Conservation (phyloP, 495 filamentous ascomycete genomes). For the Filosporella fistucella region DNA sequence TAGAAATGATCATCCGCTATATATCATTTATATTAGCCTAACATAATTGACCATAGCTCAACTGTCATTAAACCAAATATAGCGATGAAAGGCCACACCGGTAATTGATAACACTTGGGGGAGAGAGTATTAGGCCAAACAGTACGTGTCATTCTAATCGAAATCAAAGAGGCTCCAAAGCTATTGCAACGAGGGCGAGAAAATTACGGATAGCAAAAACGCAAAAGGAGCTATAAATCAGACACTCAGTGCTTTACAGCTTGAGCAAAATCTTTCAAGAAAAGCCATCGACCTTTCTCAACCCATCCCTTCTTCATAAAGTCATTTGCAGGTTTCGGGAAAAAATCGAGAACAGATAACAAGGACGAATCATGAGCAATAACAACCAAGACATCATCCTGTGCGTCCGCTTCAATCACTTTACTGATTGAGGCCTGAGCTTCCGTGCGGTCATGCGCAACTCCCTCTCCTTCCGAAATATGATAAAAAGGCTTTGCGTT, state of each 20-base stretch:
- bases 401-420: constrained; percentile 39
- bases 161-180: too few relatives aligned
- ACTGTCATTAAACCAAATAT: too few relatives aligned
- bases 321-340: constrained; percentile 42
- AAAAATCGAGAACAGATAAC: constrained; percentile 36
- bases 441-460: constrained; percentile 24
- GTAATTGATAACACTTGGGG: too few relatives aligned
- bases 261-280: constrained; percentile 48
- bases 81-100: too few relatives aligned
- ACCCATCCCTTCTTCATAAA: constrained; percentile 49
- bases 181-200: too few relatives aligned
- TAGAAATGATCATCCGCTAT: too few relatives aligned
- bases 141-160: too few relatives aligned
- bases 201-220: too few relatives aligned
- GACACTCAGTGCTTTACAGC: constrained; percentile 24
- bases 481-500: constrained; percentile 32
- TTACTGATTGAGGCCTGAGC: constrained; percentile 34
- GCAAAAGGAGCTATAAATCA: not conserved
- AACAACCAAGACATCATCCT: constrained; percentile 43
- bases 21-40: too few relatives aligned
- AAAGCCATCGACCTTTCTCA: constrained; percentile 45
- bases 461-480: constrained; percentile 21
- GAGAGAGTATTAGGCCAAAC: too few relatives aligned
- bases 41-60: too few relatives aligned
- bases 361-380: constrained; percentile 45